phyloP scores from a whole-genome alignment of 2,329 filamentous ascomycete genomes.

The Beauveria asiatica region DNA sequence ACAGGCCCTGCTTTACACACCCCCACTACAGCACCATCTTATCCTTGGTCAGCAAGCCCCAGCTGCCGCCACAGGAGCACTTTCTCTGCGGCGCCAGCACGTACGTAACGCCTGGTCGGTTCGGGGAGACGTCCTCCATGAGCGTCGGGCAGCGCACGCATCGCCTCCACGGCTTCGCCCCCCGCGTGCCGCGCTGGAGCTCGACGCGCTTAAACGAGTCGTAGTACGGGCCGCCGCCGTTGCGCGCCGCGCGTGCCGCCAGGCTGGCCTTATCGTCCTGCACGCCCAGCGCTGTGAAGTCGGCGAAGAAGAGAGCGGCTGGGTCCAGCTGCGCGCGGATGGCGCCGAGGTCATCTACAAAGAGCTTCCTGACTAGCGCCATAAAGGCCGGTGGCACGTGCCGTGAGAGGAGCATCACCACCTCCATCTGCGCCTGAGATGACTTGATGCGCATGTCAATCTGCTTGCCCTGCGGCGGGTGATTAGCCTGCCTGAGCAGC shows the following conservation, averaged over 20 bases:
- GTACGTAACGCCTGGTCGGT: conserved; percentile 43
- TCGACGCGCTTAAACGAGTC: conserved; percentile 53
- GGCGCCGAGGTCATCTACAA: conserved; percentile 48
- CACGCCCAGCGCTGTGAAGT: conserved; percentile 62
- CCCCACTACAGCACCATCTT: conserved; percentile 13
- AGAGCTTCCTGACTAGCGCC: conserved; percentile 55
- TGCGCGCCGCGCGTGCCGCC: conserved; percentile 26
- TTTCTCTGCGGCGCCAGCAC: conserved; percentile 45
- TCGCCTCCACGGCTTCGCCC: conserved; percentile 25
- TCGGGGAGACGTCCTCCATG: conserved; percentile 51
- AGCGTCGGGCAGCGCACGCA: conserved; percentile 52
- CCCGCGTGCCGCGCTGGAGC: conserved; percentile 26
- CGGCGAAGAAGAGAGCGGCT: conserved; percentile 61
- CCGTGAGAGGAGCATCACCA: conserved; percentile 42
- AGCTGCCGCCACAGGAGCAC: conserved; percentile 47
- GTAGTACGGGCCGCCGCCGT: conserved; percentile 27
- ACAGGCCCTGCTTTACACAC: not conserved
- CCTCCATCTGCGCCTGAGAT: conserved; percentile 41
- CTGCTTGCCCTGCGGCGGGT: conserved; percentile 33
- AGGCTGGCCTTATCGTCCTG: conserved; percentile 46
- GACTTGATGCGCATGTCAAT: conserved; percentile 36
- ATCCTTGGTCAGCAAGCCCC: conserved; percentile 36
- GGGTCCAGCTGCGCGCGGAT: conserved; percentile 55
- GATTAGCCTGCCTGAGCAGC: conserved; percentile 36
- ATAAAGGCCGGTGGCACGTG: conserved; percentile 39